A percentile compares a stretch with the other conserved stretches of the same genome.
Evolutionary conservation across 352 stramenopile species (phyloP).

Genomic region (Phytophthora tentaculata): DNA sequence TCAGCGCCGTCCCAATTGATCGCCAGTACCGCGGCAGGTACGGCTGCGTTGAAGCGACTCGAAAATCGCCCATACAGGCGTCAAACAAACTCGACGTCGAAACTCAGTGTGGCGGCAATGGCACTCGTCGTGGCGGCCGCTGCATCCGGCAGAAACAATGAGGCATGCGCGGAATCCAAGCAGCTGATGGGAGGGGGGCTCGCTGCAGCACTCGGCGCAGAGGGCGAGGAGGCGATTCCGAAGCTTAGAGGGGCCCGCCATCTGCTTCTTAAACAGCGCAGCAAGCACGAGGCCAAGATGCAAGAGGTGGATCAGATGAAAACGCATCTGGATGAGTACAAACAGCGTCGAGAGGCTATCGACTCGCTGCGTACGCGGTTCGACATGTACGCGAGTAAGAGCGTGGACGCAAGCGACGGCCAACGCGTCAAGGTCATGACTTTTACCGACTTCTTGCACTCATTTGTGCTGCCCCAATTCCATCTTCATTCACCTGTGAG

Average conservation of each 20-base stretch:
- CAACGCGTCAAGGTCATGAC: conserved; percentile 59
- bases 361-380: conserved; percentile 60
- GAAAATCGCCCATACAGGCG: background rate
- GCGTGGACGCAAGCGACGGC: conserved; percentile 32
- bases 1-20: background rate
- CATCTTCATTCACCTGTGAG: conserved; percentile 60
- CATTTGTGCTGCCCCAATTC: conserved; percentile 76
- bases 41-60: background rate
- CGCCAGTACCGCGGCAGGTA: background rate
- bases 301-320: conserved; percentile 75
- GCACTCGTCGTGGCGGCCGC: conserved; percentile 17
- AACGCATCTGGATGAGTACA: conserved; percentile 74
- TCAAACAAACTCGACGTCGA: conserved; percentile 2
- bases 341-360: conserved; percentile 37
- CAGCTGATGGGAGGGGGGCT: conserved; percentile 12
- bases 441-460: conserved; percentile 86
- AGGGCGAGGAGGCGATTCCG: conserved; percentile 27
- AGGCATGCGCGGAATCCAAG: conserved; percentile 13
- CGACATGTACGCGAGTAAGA: conserved; percentile 63
- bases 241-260: conserved; percentile 33
- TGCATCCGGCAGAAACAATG: conserved; percentile 8
- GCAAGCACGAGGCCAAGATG: conserved; percentile 62
- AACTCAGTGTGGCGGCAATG: conserved; percentile 14
- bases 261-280: conserved; percentile 64
- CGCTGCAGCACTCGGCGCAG: background rate